phyloP scores from a whole-genome alignment of 192 early-diverging fungal genomes.

The Backusella sp. region DNA sequence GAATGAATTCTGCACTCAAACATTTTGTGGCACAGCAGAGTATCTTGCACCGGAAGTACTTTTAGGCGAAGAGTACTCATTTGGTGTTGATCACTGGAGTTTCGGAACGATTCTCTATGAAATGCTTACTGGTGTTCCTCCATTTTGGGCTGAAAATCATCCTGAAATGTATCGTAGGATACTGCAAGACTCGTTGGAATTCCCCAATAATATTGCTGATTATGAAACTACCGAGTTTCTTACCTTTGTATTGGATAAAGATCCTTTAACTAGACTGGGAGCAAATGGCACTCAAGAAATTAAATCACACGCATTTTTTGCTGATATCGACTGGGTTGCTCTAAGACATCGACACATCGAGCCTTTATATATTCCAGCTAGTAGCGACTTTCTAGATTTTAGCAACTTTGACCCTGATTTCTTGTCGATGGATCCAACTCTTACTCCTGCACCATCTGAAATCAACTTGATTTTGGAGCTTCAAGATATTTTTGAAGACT shows the following conservation, averaged over 20 bases:
- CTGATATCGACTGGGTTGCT: constrained; percentile 66
- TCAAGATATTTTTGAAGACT: constrained; percentile 33
- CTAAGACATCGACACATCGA: constrained; percentile 54
- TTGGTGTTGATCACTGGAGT: constrained; percentile 88
- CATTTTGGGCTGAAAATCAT: constrained; percentile 57
- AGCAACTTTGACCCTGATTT: constrained; percentile 57
- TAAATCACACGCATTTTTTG: constrained; percentile 74
- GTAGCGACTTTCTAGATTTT: constrained; percentile 36
- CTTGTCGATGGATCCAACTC: constrained; percentile 42
- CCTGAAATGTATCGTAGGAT: constrained; percentile 54
- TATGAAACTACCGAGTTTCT: constrained; percentile 43
- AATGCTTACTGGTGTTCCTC: constrained; percentile 77
- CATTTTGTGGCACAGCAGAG: constrained; percentile 78
- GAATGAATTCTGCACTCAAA: constrained; percentile 35
- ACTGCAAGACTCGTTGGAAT: constrained; percentile 48
- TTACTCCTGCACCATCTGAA: constrained; percentile 31
- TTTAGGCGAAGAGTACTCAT: constrained; percentile 56
- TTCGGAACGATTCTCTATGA: constrained; percentile 86
- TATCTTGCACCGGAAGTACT: constrained; percentile 81
- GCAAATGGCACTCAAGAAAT: constrained; percentile 60
- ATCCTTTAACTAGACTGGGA: constrained; percentile 65
- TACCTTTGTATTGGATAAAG: constrained; percentile 43
- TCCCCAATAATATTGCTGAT: constrained; percentile 41
- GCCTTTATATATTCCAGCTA: constrained; percentile 68
- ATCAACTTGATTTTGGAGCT: constrained; percentile 24